Conservation (phyloP, 352 stramenopile genomes). For the Globisporangium orthogonon region DNA sequence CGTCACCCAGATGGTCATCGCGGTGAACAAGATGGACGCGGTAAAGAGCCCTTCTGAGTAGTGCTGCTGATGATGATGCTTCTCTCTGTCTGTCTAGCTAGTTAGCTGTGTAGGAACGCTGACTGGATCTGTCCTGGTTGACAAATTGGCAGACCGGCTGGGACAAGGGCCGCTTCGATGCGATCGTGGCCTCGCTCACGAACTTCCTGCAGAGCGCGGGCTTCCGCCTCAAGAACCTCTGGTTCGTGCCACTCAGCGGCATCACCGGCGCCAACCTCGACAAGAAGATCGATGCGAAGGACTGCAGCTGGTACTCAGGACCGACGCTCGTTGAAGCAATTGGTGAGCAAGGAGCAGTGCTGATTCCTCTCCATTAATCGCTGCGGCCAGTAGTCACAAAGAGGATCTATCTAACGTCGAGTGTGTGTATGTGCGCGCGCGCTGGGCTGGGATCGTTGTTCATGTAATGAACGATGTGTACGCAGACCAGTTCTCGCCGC, state of each 20-base stretch:
- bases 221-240: conserved; percentile 77
- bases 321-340: conserved; percentile 80
- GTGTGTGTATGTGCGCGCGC: not conserved
- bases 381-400: not conserved
- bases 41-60: conserved; percentile 16
- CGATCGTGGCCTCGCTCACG: conserved; percentile 66
- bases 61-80: not conserved
- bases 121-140: not conserved
- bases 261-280: conserved; percentile 83
- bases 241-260: conserved; percentile 85
- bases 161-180: conserved; percentile 74
- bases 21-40: conserved; percentile 98
- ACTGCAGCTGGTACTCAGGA: conserved; percentile 72
- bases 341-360: conserved; percentile 17
- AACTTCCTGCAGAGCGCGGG: conserved; percentile 69
- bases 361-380: not conserved
- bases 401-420: not conserved
- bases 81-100: not conserved
- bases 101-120: not conserved
- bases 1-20: conserved; percentile 94
- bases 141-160: conserved; percentile 30
- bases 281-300: conserved; percentile 32
- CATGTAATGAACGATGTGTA: not conserved
- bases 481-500: conserved; percentile 64
- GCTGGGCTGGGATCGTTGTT: no score